These are phyloP conservation scores for Xanthoparmelia taractica DNA, from an alignment of 495 filamentous ascomycete species.

Conservation along the genomic window DNA sequence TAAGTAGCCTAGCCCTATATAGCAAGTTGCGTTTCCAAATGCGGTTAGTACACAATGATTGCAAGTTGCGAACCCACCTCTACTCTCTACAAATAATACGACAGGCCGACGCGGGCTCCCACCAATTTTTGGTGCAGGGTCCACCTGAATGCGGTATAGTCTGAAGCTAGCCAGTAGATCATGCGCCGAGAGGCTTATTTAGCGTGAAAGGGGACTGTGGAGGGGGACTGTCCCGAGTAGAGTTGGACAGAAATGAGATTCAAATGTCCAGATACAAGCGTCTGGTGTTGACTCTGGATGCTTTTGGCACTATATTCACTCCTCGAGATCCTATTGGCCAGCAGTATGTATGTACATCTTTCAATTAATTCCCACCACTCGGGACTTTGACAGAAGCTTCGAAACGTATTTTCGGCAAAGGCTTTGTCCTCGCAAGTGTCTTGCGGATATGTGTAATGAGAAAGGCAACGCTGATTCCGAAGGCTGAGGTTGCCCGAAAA, in stretches of 20 bases:
- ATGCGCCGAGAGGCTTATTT: too few species aligned
- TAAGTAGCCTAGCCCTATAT: too few species aligned
- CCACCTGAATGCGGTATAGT: too few species aligned
- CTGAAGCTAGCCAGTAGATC: too few species aligned
- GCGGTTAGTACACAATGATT: too few species aligned
- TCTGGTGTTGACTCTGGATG: slow-evolving; percentile 62
- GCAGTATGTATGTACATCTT: slow-evolving; percentile 44
- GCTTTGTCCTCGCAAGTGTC: background rate
- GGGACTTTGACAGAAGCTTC: background rate
- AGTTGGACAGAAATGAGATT: background rate
- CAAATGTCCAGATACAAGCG: slow-evolving; percentile 8
- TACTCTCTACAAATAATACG: too few species aligned
- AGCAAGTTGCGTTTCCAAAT: too few species aligned
- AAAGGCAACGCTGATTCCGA: background rate
- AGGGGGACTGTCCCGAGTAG: too few species aligned
- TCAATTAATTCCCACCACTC: background rate
- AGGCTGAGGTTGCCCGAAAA: slow-evolving; percentile 43
- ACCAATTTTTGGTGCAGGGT: too few species aligned
- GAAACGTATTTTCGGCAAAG: background rate
- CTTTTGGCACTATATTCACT: slow-evolving; percentile 67
- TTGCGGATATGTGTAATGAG: background rate
- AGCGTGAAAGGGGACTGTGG: too few species aligned
- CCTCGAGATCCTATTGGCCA: slow-evolving; percentile 51
- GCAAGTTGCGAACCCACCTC: too few species aligned
- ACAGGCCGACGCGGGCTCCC: too few species aligned